Base-by-base conservation (phyloP, 1,139 yeast genomes). In the Pichia sp. region DNA sequence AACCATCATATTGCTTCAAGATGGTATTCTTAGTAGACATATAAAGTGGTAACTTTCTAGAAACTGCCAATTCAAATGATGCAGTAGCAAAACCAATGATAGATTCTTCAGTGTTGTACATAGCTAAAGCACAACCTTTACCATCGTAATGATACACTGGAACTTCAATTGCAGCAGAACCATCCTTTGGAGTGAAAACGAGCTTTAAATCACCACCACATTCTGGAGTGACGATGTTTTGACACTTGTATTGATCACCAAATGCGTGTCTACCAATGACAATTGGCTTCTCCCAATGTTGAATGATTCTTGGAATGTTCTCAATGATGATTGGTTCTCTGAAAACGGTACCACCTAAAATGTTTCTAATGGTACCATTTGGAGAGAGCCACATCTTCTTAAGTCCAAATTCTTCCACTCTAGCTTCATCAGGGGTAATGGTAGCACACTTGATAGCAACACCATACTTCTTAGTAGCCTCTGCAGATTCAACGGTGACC, bases 401-500 rank as follows among this genome's bases (percentile, higher is more conserved):
- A 59, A 82, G 66, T 35, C 69, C 66, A 55, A 80, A 82, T 56
- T 82, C 93, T 53, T 77, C 67, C 32, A 82, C 91, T 62, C 93
- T 72, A 28, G 76, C 79, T 59, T 82, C 93, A 57, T 82, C 93
- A 2, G 93, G 93, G 2, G 93, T 82, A 51, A 82, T 82, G 30
- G 93, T 82, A 41, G 93, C 93, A 70, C 93, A 82, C 60, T 82
- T 82, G 47, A 82, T 75, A 40, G 88, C 93, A 29, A 82, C 93
- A 43, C 88, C 88, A 52, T 77, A 76, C 56, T 81, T 63, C 56
- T 74, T 67, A 46, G 80, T 82, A 30, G 91, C 91, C 39, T 77
- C 64, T 15, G 91, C 93, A 19, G 88, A 81, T 44, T 82, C 91
- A 23, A 69, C 52, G 16, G 93, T 82, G 47, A 82, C 77, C 58